phyloP scores from a whole-genome alignment of 352 stramenopile species.

The Phytophthora palmivora region DNA sequence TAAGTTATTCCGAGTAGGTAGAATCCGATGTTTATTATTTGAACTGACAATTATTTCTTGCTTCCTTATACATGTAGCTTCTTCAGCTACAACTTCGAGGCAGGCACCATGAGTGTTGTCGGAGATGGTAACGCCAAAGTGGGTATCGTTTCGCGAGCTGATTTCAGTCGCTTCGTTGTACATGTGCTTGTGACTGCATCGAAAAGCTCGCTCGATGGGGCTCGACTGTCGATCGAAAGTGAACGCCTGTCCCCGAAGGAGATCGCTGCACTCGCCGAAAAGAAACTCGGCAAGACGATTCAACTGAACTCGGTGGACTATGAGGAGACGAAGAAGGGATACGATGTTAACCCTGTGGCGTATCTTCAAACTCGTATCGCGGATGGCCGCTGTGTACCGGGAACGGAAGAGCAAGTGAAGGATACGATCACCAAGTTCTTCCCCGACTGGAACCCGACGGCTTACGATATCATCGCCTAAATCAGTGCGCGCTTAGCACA shows the following conservation, averaged over 20 bases:
- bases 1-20: neutral
- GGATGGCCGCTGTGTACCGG: conserved; percentile 22
- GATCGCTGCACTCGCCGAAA: conserved; percentile 24
- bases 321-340: conserved; percentile 29
- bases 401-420: conserved; percentile 18
- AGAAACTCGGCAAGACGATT: conserved; percentile 39
- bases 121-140: conserved; percentile 27
- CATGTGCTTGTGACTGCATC: conserved; percentile 19
- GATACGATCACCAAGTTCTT: conserved; percentile 27
- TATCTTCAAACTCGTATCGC: conserved; percentile 29
- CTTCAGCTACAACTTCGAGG: conserved; percentile 27
- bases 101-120: conserved; percentile 17
- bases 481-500: neutral
- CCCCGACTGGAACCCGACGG: conserved; percentile 27
- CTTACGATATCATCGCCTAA: conserved; percentile 24
- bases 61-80: conserved; percentile 8
- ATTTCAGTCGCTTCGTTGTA: conserved; percentile 30
- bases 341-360: conserved; percentile 20
- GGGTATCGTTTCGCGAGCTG: conserved; percentile 22
- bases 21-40: too few relatives aligned
- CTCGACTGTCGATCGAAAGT: conserved; percentile 23
- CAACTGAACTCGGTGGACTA: conserved; percentile 23
- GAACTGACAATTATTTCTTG: too few relatives aligned
- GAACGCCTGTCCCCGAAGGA: conserved; percentile 27
- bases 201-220: conserved; percentile 22